Percentiles rank a stretch among this genome's conserved stretches.
These are phyloP conservation scores for Zopfia rhizophila DNA, from an alignment of 2,329 filamentous ascomycete species.

Conservation along the genomic window DNA sequence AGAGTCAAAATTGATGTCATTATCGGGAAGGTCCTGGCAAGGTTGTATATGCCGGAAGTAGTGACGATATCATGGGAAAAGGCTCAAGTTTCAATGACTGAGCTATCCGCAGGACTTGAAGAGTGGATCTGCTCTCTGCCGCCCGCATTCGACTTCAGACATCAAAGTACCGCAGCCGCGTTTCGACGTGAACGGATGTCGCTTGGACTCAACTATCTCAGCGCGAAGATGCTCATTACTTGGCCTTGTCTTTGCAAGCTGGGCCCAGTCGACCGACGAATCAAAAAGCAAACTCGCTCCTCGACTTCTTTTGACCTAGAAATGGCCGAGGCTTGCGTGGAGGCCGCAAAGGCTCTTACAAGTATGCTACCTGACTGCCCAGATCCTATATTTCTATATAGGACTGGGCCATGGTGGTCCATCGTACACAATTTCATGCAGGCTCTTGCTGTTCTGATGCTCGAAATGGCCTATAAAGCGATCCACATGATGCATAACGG, in stretches of 20 bases:
- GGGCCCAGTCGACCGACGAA: slow-evolving; percentile 27
- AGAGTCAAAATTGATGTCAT: slow-evolving; percentile 25
- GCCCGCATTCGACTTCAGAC: slow-evolving; percentile 11
- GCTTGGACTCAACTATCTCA: slow-evolving; percentile 35
- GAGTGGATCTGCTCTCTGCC: slow-evolving; percentile 37
- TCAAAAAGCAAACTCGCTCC: slow-evolving; percentile 26
- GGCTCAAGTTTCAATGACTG: slow-evolving; percentile 26
- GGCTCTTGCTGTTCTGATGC: slow-evolving; percentile 39
- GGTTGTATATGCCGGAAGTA: slow-evolving; percentile 32
- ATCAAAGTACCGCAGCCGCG: not conserved
- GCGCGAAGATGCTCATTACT: slow-evolving; percentile 38
- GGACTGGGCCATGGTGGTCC: slow-evolving; percentile 44
- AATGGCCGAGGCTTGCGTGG: slow-evolving; percentile 35
- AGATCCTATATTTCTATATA: slow-evolving; percentile 29
- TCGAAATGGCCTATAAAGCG: slow-evolving; percentile 34
- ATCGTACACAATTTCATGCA: slow-evolving; percentile 42
- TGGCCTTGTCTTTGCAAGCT: slow-evolving; percentile 42
- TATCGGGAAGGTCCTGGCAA: slow-evolving; percentile 33
- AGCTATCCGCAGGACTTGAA: slow-evolving; percentile 26
- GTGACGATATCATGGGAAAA: slow-evolving; percentile 34
- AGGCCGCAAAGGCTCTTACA: slow-evolving; percentile 34
- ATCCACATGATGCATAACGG: slow-evolving; percentile 27
- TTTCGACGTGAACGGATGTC: slow-evolving; percentile 18
- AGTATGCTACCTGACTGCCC: slow-evolving; percentile 35
- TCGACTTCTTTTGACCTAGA: slow-evolving; percentile 31